Percentiles rank a stretch among this genome's conserved stretches.
phyloP scores from a whole-genome alignment of 2,329 filamentous ascomycete genomes.

The Penicillium hordei region DNA sequence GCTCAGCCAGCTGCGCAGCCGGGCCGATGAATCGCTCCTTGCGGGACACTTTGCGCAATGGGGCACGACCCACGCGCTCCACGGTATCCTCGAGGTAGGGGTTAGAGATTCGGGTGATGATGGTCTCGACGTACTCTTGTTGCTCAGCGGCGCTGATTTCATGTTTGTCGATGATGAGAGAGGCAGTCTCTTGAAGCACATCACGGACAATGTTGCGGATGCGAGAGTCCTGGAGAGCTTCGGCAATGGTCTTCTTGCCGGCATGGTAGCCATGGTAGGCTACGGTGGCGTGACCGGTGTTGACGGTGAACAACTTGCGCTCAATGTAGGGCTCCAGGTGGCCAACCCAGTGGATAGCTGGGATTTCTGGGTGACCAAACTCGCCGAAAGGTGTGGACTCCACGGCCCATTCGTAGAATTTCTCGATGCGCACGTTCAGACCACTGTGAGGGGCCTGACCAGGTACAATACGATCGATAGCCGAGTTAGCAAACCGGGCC shows the following conservation, averaged over 20 bases:
- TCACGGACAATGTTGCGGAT: slow-evolving; percentile 78
- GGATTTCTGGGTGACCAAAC: slow-evolving; percentile 67
- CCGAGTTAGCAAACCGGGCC: slow-evolving; percentile 92
- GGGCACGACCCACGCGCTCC: slow-evolving; percentile 91
- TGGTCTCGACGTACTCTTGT: slow-evolving; percentile 83
- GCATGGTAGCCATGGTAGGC: slow-evolving; percentile 92
- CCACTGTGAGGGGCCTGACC: slow-evolving; percentile 78
- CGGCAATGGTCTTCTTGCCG: slow-evolving; percentile 83
- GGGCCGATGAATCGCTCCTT: slow-evolving; percentile 96
- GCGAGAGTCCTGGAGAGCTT: slow-evolving; percentile 76
- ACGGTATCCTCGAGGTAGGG: slow-evolving; percentile 88
- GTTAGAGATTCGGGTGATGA: slow-evolving; percentile 90
- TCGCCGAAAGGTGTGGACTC: slow-evolving; percentile 81
- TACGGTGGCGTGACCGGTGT: slow-evolving; percentile 93
- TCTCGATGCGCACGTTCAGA: slow-evolving; percentile 91
- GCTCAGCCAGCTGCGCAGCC: slow-evolving; percentile 82
- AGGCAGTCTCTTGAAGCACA: slow-evolving; percentile 80
- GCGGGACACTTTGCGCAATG: slow-evolving; percentile 87
- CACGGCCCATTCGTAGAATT: slow-evolving; percentile 99
- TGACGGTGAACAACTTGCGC: slow-evolving; percentile 99
- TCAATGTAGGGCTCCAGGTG: slow-evolving; percentile 94
- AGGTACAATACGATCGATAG: slow-evolving; percentile 96
- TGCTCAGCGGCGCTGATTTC: slow-evolving; percentile 73
- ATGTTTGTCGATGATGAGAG: slow-evolving; percentile 84
- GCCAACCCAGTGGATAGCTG: slow-evolving; percentile 90